Evolutionary conservation across 257 asterid species (phyloP).

Genomic region (Datura wrightii): DNA sequence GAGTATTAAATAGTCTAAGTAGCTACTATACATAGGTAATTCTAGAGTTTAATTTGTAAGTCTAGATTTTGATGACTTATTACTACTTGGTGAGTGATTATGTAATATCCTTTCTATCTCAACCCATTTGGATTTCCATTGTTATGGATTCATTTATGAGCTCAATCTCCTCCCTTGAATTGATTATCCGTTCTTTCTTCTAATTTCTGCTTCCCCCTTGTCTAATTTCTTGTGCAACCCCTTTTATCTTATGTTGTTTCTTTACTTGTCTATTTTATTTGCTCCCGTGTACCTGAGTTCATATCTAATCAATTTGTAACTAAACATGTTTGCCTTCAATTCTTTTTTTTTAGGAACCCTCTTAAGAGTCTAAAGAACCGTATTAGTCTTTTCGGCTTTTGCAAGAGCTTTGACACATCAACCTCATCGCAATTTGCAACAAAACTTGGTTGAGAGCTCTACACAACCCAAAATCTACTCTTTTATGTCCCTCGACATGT

Average conservation of each 20-base stretch:
- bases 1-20: too few species aligned
- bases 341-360: neutral
- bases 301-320: neutral
- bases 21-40: neutral
- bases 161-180: neutral
- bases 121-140: neutral
- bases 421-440: neutral
- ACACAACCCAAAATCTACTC: neutral
- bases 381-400: neutral
- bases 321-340: neutral
- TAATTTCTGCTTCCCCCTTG: neutral
- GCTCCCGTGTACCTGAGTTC: neutral
- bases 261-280: neutral
- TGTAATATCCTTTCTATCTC: neutral
- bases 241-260: neutral
- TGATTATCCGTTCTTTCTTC: neutral
- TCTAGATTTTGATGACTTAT: neutral
- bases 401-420: neutral
- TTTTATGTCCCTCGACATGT: neutral
- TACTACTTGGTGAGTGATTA: neutral
- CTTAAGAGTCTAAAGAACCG: neutral
- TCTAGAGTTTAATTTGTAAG: neutral
- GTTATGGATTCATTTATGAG: neutral
- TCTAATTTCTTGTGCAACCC: neutral
- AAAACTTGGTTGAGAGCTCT: slow-evolving; percentile 5